Evolutionary conservation across 257 asterid species (phyloP).

Genomic region (Salvia rosmarinus): DNA sequence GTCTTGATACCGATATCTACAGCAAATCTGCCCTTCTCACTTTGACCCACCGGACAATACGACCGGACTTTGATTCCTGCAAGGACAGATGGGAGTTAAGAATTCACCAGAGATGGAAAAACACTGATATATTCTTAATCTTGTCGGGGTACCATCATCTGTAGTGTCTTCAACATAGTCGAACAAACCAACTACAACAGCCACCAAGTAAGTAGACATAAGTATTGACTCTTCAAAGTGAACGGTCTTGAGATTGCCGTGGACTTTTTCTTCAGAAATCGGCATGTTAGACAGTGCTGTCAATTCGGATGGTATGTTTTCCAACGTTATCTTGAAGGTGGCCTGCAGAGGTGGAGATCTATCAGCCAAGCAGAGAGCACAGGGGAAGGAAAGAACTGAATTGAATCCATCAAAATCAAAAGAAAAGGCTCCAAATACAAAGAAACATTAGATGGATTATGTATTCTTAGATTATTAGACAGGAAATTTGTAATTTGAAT

Average conservation of each 20-base stretch:
- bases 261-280: constrained; percentile 35
- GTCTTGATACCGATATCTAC: constrained; percentile 41
- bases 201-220: constrained; percentile 51
- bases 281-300: constrained; percentile 55
- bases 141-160: constrained; percentile 41
- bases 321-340: constrained; percentile 46
- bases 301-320: constrained; percentile 45
- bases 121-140: background rate
- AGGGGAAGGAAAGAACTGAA: too few relatives aligned
- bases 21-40: constrained; percentile 50
- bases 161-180: constrained; percentile 45
- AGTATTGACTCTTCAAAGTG: constrained; percentile 43
- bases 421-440: background rate
- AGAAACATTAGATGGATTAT: background rate
- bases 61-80: constrained; percentile 46
- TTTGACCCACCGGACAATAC: constrained; percentile 44
- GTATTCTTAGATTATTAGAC: background rate
- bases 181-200: constrained; percentile 50
- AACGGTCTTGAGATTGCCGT: constrained; percentile 40
- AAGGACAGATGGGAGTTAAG: background rate
- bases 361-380: background rate
- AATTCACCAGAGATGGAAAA: constrained; percentile 1
- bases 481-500: background rate
- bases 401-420: too few relatives aligned
- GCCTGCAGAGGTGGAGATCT: constrained; percentile 35